phyloP scores from a whole-genome alignment of 2,329 filamentous ascomycete genomes.

The Aschersonia sp. region DNA sequence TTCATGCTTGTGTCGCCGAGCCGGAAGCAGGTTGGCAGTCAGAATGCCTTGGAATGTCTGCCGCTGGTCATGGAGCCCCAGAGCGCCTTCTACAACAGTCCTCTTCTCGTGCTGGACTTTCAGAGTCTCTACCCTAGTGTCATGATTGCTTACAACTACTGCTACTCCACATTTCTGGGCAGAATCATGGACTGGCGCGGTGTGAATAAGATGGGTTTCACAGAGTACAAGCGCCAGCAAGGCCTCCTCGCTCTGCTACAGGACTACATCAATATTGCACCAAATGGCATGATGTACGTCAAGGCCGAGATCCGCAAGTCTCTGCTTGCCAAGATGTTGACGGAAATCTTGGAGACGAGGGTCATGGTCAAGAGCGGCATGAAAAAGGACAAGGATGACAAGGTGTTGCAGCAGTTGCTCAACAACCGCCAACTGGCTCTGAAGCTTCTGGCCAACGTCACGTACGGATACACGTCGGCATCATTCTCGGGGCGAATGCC shows the following conservation, averaged over 20 bases:
- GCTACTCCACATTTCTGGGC: slow-evolving; percentile 91
- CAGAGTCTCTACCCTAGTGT: slow-evolving; percentile 93
- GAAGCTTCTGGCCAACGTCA: slow-evolving; percentile 96
- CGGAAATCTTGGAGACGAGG: slow-evolving; percentile 86
- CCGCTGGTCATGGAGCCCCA: slow-evolving; percentile 96
- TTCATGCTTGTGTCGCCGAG: slow-evolving; percentile 83
- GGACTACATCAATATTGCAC: slow-evolving; percentile 79
- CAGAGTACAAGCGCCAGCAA: slow-evolving; percentile 65
- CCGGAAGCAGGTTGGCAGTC: slow-evolving; percentile 78
- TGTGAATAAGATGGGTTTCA: slow-evolving; percentile 86
- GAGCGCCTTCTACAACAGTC: slow-evolving; percentile 84
- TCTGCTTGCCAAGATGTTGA: slow-evolving; percentile 87
- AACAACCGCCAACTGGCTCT: slow-evolving; percentile 90
- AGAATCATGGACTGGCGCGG: slow-evolving; percentile 80
- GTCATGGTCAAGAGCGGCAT: slow-evolving; percentile 98
- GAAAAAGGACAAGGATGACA: slow-evolving; percentile 86
- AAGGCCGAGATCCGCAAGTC: slow-evolving; percentile 79
- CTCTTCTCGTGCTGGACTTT: slow-evolving; percentile 83
- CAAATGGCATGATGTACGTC: slow-evolving; percentile 93
- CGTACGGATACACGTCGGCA: slow-evolving; percentile 93
- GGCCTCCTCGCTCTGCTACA: slow-evolving; percentile 63
- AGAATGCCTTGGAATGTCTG: slow-evolving; percentile 88
- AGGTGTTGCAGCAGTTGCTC: slow-evolving; percentile 66
- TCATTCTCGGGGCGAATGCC: slow-evolving; percentile 97
- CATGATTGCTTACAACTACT: slow-evolving; percentile 99